Base-by-base conservation (phyloP, 1,139 yeast genomes). In the Magnusiomyces suaveolens region DNA sequence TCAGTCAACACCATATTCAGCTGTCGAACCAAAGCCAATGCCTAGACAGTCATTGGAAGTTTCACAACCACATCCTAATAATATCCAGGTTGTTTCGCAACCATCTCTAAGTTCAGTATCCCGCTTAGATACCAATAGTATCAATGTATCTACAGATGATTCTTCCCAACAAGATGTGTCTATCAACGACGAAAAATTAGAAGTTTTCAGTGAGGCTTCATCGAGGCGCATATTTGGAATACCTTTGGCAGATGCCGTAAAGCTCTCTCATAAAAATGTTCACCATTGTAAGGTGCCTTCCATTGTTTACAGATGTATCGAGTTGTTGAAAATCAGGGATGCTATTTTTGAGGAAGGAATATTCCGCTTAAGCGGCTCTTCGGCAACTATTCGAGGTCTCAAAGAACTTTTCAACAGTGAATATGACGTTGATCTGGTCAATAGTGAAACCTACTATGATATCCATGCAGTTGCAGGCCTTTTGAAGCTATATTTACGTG, bases 281-380 rank as follows among this genome's bases (percentile, higher is more conserved):
- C 62, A 65, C 38, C 69, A 65, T 6, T 63, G 65, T 24, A 63
- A 62, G 18, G 80, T 92, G 12, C 97, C 98, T 1, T 81, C 92
- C 48, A 81, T 92, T 12, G 79, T 88, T 24, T 85, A 72, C 64
- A 74, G 96, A 57, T 88, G 96, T 64, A 68, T 92, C 48, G 87
- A 82, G 57, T 85, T 78, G 62, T 73, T 92, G 51, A 76, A 79
- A 54, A 77, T 75, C 50, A 78, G 83, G 24, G 82, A 86, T 12
- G 96, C 95, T 0, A 74, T 85, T 21, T 80, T 79, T 59, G 95
- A 88, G 67, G 96, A 90, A 66, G 98, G 98, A 2, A 80, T 92
- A 1, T 92, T 92, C 72, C 75, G 98, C 59, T 73, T 90, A 55
- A 87, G 94, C 68, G 98, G 98, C 1, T 86, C 96, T 38, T 87